Evolutionary conservation across 2,329 filamentous ascomycete genomes (phyloP), one percentile per base, ranked within the genome.

Genomic region (Aspergillus flavus): DNA sequence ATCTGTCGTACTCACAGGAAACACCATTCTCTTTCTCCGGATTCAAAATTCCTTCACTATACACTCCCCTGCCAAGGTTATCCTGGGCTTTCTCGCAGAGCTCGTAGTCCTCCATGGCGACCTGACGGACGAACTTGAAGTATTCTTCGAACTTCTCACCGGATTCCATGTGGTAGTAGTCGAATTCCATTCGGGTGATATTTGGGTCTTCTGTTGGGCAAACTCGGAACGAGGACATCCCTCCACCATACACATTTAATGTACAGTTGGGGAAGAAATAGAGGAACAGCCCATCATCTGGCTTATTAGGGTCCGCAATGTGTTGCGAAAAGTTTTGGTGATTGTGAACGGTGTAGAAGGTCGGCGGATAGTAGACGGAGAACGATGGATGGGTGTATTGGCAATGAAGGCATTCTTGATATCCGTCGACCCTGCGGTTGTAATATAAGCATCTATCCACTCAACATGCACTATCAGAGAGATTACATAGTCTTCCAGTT

Each of bases 231-330:
- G 80, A 83, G 12, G 82, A 82, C 84, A 87, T 86, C 4, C 85
- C 85, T 1, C 85, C 85, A 1, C 84, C 85, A 61, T 87, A 87
- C 45, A 87, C 81, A 61, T 86, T 86, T 53, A 86, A 68, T 0
- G 84, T 86, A 68, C 83, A 85, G 63, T 81, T 84, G 0, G 85
- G 85, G 69, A 86, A 87, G 76, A 87, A 85, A 66, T 85, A 87
- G 9, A 87, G 74, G 61, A 87, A 86, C 0, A 87, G 72, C 0
- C 85, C 85, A 64, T 87, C 84, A 36, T 84, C 76, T 0, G 80
- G 78, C 57, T 85, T 85, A 34, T 78, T 77, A 0, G 85, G 82
- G 59, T 86, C 84, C 0, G 84, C 83, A 36, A 87, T 78, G 65
- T 87, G 85, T 67, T 84, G 83, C 2, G 81, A 84, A 71, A 86